Conservation (phyloP, 1,139 yeast species). For the Suhomyces ambrosiae region DNA sequence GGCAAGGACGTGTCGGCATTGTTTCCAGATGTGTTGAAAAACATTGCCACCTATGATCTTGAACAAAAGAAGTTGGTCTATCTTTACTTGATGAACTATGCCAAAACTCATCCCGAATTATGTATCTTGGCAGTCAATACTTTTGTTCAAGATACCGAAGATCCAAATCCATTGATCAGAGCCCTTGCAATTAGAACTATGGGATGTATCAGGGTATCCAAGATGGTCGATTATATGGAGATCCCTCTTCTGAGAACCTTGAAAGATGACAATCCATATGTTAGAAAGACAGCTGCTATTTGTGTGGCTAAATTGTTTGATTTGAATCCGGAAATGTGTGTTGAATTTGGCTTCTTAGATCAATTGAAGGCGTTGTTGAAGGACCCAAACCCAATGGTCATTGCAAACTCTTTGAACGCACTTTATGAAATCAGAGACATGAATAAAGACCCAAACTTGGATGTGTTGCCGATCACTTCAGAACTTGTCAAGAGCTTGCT, state of each 20-base stretch:
- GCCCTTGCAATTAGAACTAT: constrained; percentile 97
- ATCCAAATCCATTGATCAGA: constrained; percentile 93
- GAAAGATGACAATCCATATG: constrained; percentile 94
- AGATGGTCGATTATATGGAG: constrained; percentile 93
- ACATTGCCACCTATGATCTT: constrained; percentile 94
- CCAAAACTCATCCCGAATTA: constrained; percentile 92
- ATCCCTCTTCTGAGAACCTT: constrained; percentile 84
- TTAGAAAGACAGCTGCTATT: constrained; percentile 94
- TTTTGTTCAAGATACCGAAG: constrained; percentile 94
- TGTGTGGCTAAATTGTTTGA: constrained; percentile 96
- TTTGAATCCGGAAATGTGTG: constrained; percentile 74
- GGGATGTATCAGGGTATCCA: constrained; percentile 97
- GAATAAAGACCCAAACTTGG: constrained; percentile 50
- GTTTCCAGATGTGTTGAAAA: constrained; percentile 94
- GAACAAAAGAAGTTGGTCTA: constrained; percentile 97
- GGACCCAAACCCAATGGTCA: constrained; percentile 95
- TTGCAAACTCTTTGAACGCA: constrained; percentile 89
- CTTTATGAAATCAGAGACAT: constrained; percentile 78
- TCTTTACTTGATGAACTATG: constrained; percentile 93
- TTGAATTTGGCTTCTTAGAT: constrained; percentile 84
- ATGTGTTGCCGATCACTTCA: constrained; percentile 42
- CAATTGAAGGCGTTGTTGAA: constrained; percentile 68
- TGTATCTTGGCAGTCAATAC: constrained; percentile 97
- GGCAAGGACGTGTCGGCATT: constrained; percentile 97
- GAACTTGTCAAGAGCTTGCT: constrained; percentile 65